Percentiles rank a stretch among this genome's conserved stretches.
Evolutionary conservation across 225 moss, liverwort and hornwort species (phyloP).

Genomic region (Lunularia cruciata): DNA sequence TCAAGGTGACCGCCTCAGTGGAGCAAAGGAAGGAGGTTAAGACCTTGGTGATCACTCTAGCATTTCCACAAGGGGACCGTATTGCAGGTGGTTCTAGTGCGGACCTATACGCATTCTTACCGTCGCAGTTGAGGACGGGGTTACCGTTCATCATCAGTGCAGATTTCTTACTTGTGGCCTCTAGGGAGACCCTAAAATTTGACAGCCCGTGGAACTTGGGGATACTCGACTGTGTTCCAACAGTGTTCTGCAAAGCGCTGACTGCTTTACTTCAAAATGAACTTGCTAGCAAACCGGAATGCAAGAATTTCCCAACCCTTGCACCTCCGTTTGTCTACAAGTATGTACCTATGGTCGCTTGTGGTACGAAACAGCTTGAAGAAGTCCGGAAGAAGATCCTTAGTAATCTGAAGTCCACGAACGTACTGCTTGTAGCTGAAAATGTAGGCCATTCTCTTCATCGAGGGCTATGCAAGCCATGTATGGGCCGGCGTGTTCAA

Average conservation of each 20-base stretch:
- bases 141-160: conserved; percentile 25
- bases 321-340: conserved; percentile 10
- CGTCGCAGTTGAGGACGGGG: conserved; percentile 20
- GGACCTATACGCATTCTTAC: conserved; percentile 24
- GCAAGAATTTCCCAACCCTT: neutral
- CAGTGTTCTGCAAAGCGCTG: conserved; percentile 13
- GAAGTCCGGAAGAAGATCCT: neutral
- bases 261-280: neutral
- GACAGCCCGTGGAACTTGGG: conserved; percentile 33
- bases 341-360: conserved; percentile 7
- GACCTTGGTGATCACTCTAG: conserved; percentile 16
- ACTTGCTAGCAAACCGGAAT: too few relatives aligned
- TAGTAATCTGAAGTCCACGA: neutral
- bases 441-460: neutral
- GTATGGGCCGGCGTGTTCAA: neutral
- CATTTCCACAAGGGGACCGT: conserved; percentile 8
- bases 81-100: neutral
- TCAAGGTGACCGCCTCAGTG: conserved; percentile 7
- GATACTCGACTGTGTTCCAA: conserved; percentile 21
- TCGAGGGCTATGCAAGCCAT: neutral
- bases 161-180: conserved; percentile 27
- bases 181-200: conserved; percentile 20
- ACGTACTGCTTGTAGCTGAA: neutral
- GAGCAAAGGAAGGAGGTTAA: conserved; percentile 23
- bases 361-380: neutral